Conservation (phyloP, 129 eudicot species). For the Daucus carota region DH1_v3.0 NC_030388.2:30050001-30050500, state of each 20-base stretch:
- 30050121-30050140: not conserved
- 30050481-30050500: too few species aligned
- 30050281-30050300: constrained; percentile 67
- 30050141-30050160: not conserved
- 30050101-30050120: constrained; percentile 74
- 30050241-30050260: constrained; percentile 69
- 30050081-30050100: constrained; percentile 69
- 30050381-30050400: not conserved
- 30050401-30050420: not conserved
- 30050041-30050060: constrained; percentile 75
- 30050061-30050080: constrained; percentile 74
- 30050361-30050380: not conserved
- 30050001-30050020: constrained; percentile 79
- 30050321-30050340: constrained; percentile 12
- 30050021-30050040: constrained; percentile 41
- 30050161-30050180: not conserved
- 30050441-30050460: not conserved
- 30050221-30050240: constrained; percentile 38
- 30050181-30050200: not conserved
- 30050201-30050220: not conserved
- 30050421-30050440: not conserved
- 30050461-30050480: too few species aligned
- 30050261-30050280: constrained; percentile 78
- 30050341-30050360: constrained; percentile 13
- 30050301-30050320: constrained; percentile 43